Evolutionary conservation across 768 basidiomycete species (phyloP), one percentile per base, ranked within the genome.

Genomic region (Russula dissimulans): DNA sequence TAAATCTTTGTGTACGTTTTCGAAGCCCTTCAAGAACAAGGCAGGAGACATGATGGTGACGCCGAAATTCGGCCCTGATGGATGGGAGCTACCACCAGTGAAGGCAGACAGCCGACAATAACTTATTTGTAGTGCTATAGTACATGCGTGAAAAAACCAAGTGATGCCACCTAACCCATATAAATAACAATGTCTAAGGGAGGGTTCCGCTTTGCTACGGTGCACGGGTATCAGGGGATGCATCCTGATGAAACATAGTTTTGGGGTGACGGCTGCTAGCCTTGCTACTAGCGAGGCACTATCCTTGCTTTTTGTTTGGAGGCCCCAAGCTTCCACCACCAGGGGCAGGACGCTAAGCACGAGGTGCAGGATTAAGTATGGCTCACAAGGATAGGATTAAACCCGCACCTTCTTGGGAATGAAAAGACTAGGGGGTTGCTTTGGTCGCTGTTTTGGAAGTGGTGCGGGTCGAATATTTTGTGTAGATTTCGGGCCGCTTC

Each of bases 61-160:
- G 50, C 95, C 95, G 0, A 83, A 80, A 54, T 97, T 94, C 71
- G 92, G 92, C 10, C 85, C 86, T 42, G 83, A 86, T 34, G 83
- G 83, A 7, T 95, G 95, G 85, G 91, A 95, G 70, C 72, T 99
- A 57, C 91, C 94, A 34, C 80, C 91, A 3, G 76, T 92, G 29
- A 66, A 65, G 45, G 68, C 65, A 38, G 61, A 67, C 32, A 39
- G 14, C 54, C 15, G 9, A 48, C 39, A 57, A 57, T 62, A 57
- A 57, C 42, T 62, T 62, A 57, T 41, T 47, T 57, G 39, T 54
- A 34, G 26, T 54, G 39, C 44, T 63, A 62, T 29, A 56, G 43
- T 61, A 61, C 49, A 48, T 47, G 49, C 36, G 39, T 60, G 46
- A 32, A 51, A 38, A 14, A 36, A 42, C 34, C 32, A 18, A 38